Base-by-base conservation (phyloP, 225 moss, liverwort and hornwort genomes). In the Neckera pumila region DNA sequence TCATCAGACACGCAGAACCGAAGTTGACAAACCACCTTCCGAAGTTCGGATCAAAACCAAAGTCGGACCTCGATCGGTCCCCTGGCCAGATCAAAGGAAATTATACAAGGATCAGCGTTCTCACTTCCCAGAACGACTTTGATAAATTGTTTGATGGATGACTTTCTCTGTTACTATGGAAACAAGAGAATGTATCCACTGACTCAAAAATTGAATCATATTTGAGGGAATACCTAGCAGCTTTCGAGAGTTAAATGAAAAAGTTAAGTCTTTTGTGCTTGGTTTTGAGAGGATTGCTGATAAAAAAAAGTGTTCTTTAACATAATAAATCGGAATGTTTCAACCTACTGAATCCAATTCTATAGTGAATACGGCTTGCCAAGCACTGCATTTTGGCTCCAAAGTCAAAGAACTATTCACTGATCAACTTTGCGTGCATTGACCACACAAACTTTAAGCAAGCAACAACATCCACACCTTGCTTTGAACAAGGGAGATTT, bases 251-350 rank as follows among this genome's bases (percentile, higher is more conserved):
- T n/a, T n/a, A n/a, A n/a, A n/a, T n/a, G n/a, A n/a, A n/a, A n/a
- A n/a, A 0, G 3, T 6, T 20, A 19, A 36, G 36, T 19, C 5
- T 36, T 19, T 3, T 1, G 6, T 3, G 5, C 34, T 34, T 65
- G 65, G 33, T 51, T 49, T 33, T 33, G 10, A 7, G 2, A 12
- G 20, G 12, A 51, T 51, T 0, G 1, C 8, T 33, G 75, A 21
- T 20, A 6, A 21, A 8, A 6, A 21, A 8, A 19, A 63, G 5
- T 11, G 1, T 16, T 47, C 12, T 75, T 51, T 7, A n/a, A n/a
- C n/a, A n/a, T 8, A 18, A 12, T 34, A 20, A 28, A 5, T 47
- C 11, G 6, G 2, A 76, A 34, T 11, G 2, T 21, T 21, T 76
- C 22, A 34, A 49, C 6, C 7, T 19, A 20, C 0, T 31, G 2